These are phyloP conservation scores for Aristolochia californica DNA, from an alignment of 164 flowering plant genomes.

Conservation along the genomic window DNA sequence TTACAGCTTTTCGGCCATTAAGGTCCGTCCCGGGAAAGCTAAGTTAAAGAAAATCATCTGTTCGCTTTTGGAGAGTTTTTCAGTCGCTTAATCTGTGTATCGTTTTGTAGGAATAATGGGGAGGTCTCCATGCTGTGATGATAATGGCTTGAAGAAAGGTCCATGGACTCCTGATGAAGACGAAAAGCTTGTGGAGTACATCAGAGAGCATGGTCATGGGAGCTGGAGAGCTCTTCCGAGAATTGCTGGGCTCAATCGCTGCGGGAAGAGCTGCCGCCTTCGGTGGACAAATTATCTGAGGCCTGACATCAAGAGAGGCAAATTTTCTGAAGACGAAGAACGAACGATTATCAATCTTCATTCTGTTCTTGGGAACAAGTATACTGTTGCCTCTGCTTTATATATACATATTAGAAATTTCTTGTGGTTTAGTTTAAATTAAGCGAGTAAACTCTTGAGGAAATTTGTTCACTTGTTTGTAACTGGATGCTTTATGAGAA, in stretches of 20 bases:
- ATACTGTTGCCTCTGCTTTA: slow-evolving; percentile 1
- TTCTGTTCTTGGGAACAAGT: slow-evolving; percentile 64
- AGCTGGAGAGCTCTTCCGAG: slow-evolving; percentile 14
- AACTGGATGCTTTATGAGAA: background rate
- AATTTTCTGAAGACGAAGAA: slow-evolving; percentile 6
- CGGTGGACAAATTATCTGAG: slow-evolving; percentile 10
- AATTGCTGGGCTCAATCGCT: slow-evolving; percentile 3
- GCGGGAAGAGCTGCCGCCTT: slow-evolving; percentile 8
- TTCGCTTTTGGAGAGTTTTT: too few relatives aligned
- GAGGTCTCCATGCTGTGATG: slow-evolving; percentile 9
- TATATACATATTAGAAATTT: background rate
- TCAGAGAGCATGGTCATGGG: slow-evolving; percentile 8
- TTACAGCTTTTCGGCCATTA: background rate
- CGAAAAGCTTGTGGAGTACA: slow-evolving; percentile 7
- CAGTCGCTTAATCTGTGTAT: background rate
- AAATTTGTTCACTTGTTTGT: background rate
- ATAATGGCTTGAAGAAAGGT: slow-evolving; percentile 13
- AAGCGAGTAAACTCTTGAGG: background rate
- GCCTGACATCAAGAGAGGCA: slow-evolving; percentile 10
- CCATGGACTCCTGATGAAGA: slow-evolving; percentile 16
- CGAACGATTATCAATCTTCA: slow-evolving; percentile 27
- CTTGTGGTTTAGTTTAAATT: background rate
- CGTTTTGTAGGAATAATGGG: background rate
- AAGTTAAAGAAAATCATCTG: background rate
- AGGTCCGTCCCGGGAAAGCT: background rate